A percentile compares a stretch with the other conserved stretches of the same genome.
Conservation (phyloP, 2,329 filamentous ascomycete species). For the Cladosporium colombiae region DNA sequence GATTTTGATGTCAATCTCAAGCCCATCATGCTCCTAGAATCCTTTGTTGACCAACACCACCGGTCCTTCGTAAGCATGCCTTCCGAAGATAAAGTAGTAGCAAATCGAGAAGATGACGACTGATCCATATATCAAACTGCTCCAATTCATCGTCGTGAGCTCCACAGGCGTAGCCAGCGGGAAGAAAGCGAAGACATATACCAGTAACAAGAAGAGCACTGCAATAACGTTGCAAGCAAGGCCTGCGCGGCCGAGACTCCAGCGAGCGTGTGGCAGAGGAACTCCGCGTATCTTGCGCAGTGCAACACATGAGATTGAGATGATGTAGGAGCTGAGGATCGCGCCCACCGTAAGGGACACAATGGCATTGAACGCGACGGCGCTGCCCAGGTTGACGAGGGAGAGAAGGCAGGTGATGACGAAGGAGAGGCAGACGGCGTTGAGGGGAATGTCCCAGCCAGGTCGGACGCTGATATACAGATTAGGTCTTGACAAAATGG, state of each 20-base stretch:
- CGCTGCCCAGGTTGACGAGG: conserved; percentile 19
- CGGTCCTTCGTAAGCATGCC: conserved; percentile 30
- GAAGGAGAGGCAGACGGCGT: conserved; percentile 22
- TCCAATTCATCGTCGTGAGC: conserved; percentile 35
- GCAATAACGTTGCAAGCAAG: conserved; percentile 17
- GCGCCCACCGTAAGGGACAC: conserved; percentile 42
- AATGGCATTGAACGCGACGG: conserved; percentile 37
- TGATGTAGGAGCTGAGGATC: conserved; percentile 38
- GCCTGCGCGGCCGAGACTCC: conserved; percentile 12
- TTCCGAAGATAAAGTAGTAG: conserved; percentile 24
- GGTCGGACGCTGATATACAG: conserved; percentile 28
- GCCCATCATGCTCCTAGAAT: neutral
- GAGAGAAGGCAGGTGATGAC: conserved; percentile 24
- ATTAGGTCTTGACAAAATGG: neutral
- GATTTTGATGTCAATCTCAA: neutral
- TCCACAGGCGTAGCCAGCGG: conserved; percentile 25
- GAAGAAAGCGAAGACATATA: conserved; percentile 22
- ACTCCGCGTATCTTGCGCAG: conserved; percentile 6
- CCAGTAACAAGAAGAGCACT: conserved; percentile 17
- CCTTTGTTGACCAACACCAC: conserved; percentile 21
- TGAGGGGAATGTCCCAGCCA: conserved; percentile 29
- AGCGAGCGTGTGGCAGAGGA: conserved; percentile 15
- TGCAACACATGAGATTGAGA: conserved; percentile 34
- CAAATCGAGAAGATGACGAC: conserved; percentile 26
- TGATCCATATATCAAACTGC: conserved; percentile 36